Evolutionary conservation across 2,329 filamentous ascomycete genomes (phyloP).

Genomic region (Zalaria obscura): DNA sequence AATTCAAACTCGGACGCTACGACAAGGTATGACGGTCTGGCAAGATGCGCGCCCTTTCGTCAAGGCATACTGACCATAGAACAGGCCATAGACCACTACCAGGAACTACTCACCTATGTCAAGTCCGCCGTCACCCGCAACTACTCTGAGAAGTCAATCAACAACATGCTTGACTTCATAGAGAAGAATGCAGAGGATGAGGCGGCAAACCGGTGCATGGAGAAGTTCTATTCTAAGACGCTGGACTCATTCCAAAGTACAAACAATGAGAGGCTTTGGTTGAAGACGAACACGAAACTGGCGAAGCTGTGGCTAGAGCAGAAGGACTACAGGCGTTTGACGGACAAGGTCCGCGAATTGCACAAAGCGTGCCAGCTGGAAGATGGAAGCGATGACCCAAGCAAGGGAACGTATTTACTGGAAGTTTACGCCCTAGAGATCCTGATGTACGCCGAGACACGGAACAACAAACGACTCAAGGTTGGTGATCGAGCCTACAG

Average conservation of each 20-base stretch:
- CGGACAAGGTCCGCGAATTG: conserved; percentile 73
- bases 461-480: conserved; percentile 96
- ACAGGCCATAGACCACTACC: conserved; percentile 82
- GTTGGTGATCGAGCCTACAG: conserved; percentile 18
- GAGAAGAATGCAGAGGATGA: conserved; percentile 71
- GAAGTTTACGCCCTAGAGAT: conserved; percentile 97
- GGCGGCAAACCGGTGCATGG: conserved; percentile 68
- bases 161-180: conserved; percentile 97
- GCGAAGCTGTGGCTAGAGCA: conserved; percentile 82
- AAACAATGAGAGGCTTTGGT: conserved; percentile 92
- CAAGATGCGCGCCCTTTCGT: background rate
- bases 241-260: conserved; percentile 91
- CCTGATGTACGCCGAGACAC: conserved; percentile 93
- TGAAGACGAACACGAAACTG: conserved; percentile 97
- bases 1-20: conserved; percentile 85
- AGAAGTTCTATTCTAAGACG: conserved; percentile 87
- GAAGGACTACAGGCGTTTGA: conserved; percentile 70
- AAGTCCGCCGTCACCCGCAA: conserved; percentile 94
- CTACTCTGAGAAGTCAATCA: conserved; percentile 98
- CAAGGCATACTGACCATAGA: background rate
- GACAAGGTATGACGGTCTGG: conserved; percentile 45
- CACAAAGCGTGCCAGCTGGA: conserved; percentile 78
- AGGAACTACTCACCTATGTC: conserved; percentile 90
- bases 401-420: conserved; percentile 89
- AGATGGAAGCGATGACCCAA: conserved; percentile 80